These are phyloP conservation scores for Lineolata rhizophorae DNA, from an alignment of 495 filamentous ascomycete genomes.

Conservation along the genomic window DNA sequence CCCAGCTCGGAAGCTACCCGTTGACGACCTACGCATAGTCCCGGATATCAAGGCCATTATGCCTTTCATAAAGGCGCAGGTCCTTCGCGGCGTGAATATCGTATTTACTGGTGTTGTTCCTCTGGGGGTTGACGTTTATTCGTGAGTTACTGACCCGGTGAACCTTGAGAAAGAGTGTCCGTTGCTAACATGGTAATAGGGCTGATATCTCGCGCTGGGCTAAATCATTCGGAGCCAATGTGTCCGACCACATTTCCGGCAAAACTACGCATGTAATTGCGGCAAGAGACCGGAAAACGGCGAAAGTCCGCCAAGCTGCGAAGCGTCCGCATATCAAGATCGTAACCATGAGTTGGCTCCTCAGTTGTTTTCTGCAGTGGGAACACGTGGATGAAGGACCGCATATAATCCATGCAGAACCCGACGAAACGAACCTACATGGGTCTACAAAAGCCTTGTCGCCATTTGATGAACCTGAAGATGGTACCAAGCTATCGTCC, in stretches of 20 bases:
- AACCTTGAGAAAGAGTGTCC: no score
- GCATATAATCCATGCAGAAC: conserved; percentile 31
- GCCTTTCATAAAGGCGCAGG: conserved; percentile 47
- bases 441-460: conserved; percentile 1
- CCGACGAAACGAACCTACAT: conserved; percentile 5
- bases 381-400: conserved; percentile 45
- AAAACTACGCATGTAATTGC: conserved; percentile 48
- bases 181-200: no score
- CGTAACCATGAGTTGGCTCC: conserved; percentile 74
- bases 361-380: conserved; percentile 64
- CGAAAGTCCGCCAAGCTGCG: conserved; percentile 65
- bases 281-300: conserved; percentile 51
- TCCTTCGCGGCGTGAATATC: conserved; percentile 46
- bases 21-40: conserved; percentile 40
- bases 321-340: conserved; percentile 54
- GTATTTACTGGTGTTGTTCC: conserved; percentile 84
- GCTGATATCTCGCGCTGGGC: conserved; percentile 73
- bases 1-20: conserved; percentile 22
- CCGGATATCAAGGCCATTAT: conserved; percentile 74
- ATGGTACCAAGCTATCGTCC: conserved; percentile 5
- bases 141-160: conserved; percentile 17
- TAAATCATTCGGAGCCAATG: conserved; percentile 57
- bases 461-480: conserved; percentile 8
- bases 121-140: conserved; percentile 46
- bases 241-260: conserved; percentile 34